Evolutionary conservation across 768 basidiomycete genomes (phyloP).

Genomic region (Lactifluus volemus): DNA sequence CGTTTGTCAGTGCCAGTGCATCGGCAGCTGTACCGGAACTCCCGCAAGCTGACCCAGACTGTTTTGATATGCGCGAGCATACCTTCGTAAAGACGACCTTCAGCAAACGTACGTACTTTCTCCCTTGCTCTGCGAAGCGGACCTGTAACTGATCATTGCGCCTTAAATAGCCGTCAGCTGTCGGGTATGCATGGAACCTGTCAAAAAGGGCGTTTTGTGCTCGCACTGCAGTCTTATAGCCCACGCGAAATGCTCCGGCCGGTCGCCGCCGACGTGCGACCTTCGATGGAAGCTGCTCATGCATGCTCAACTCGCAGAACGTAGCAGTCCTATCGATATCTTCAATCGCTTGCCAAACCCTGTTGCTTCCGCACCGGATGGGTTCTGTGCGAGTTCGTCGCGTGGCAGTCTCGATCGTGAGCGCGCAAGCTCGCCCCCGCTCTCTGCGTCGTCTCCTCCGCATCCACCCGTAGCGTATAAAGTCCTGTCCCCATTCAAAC

Average conservation of each 20-base stretch:
- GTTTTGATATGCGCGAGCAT: conserved; percentile 60
- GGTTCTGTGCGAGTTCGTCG: conserved; percentile 12
- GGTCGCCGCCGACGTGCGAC: conserved; percentile 75
- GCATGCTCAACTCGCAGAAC: conserved; percentile 72
- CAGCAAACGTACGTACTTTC: conserved; percentile 63
- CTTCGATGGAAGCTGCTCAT: conserved; percentile 71
- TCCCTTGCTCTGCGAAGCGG: neutral
- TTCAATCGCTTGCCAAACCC: conserved; percentile 42
- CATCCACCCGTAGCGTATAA: conserved; percentile 23
- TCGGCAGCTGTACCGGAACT: conserved; percentile 19
- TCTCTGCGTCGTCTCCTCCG: neutral
- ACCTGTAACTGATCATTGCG: neutral
- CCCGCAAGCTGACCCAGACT: conserved; percentile 23
- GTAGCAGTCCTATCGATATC: conserved; percentile 48
- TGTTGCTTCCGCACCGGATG: conserved; percentile 5
- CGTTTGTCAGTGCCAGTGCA: neutral
- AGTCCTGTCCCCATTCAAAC: conserved; percentile 22
- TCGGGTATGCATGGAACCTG: conserved; percentile 67
- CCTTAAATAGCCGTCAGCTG: conserved; percentile 64
- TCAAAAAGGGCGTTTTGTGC: conserved; percentile 84
- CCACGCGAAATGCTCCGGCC: conserved; percentile 65
- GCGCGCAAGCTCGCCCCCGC: neutral
- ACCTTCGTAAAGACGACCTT: conserved; percentile 90
- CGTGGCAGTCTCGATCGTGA: conserved; percentile 14
- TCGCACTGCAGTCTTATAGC: conserved; percentile 84